Evolutionary conservation across 352 stramenopile species (phyloP).

Genomic region (Pythium aristosporum): DNA sequence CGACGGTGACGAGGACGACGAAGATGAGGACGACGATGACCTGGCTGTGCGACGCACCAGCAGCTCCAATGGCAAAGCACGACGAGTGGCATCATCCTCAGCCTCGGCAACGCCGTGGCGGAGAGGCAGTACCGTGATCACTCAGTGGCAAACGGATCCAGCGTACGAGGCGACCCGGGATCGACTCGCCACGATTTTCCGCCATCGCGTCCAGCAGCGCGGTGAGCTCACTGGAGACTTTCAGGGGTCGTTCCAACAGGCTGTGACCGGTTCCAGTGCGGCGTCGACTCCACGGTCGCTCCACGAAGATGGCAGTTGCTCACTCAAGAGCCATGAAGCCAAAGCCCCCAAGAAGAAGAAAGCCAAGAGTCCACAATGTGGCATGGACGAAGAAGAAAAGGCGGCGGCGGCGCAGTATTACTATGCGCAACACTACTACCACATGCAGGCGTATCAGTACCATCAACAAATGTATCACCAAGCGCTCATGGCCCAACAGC

Average conservation of each 20-base stretch:
- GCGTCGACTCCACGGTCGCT: constrained; percentile 6
- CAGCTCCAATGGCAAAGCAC: constrained; percentile 13
- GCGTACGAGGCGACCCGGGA: constrained; percentile 35
- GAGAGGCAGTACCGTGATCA: neutral
- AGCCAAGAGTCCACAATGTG: neutral
- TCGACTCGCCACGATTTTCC: constrained; percentile 64
- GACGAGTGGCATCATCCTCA: constrained; percentile 2
- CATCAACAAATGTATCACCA: constrained; percentile 73
- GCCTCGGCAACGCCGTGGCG: constrained; percentile 1
- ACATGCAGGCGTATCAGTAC: constrained; percentile 44
- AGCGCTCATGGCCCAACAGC: constrained; percentile 41
- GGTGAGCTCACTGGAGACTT: constrained; percentile 30
- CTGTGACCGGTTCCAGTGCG: constrained; percentile 13
- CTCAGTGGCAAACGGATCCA: constrained; percentile 22
- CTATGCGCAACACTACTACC: constrained; percentile 37
- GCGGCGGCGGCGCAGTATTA: constrained; percentile 24
- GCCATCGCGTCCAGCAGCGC: constrained; percentile 48
- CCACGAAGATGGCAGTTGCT: neutral
- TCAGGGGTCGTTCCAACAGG: constrained; percentile 25
- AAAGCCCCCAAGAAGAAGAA: constrained; percentile 18
- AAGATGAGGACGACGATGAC: constrained; percentile 18
- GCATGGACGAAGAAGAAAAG: constrained; percentile 12
- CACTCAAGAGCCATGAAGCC: neutral
- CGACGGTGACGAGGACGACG: constrained; percentile 14
- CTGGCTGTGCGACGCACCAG: neutral